Base-by-base conservation (phyloP, 805 yeast species). In the Priceomyces melissophilus region DNA sequence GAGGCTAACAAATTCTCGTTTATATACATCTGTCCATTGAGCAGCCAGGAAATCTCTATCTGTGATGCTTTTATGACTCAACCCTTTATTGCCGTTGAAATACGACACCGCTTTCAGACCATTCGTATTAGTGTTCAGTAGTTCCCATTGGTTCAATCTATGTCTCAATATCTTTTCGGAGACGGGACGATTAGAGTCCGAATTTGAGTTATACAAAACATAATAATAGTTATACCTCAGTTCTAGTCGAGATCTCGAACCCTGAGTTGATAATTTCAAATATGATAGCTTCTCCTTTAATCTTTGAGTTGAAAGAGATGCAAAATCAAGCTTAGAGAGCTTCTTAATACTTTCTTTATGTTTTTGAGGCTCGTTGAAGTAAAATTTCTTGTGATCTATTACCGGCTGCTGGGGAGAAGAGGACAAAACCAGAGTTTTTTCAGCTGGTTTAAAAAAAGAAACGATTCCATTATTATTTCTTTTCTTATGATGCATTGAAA, bases 151-250 rank as follows among this genome's bases (percentile, higher is more conserved):
- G 15, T 63, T 57, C 30, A 90, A 67, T 38, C 74, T 75, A 39
- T 73, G 77, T 36, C 77, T 67, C 37, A 90, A 58, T 4, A 76
- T 75, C 30, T 67, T 62, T 15, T 79, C 81, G 17, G 77, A 61
- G 3, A 76, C 76, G 0, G 96, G 96, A 25, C 68, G 71, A 28
- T 75, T 65, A 4, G 89, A 75, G 54, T 88, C 96, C 32, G 81
- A 73, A 53, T 88, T 88, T 10, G 96, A 82, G 55, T 90, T 90
- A 80, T 82, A 84, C 9, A 88, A 55, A 26, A 81, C 78, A 41
- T 84, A 79, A 65, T 81, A 90, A 48, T 89, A 91, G 46, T 79
- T 82, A 55, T 85, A 85, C 31, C 98, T 63, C 13, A 75, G 62
- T 45, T 86, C 90, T 50, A 89, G 53, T 47, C 78, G 82, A 11